Base-by-base conservation (phyloP, 2,329 filamentous ascomycete genomes). In the Sarocladium strictum region DNA sequence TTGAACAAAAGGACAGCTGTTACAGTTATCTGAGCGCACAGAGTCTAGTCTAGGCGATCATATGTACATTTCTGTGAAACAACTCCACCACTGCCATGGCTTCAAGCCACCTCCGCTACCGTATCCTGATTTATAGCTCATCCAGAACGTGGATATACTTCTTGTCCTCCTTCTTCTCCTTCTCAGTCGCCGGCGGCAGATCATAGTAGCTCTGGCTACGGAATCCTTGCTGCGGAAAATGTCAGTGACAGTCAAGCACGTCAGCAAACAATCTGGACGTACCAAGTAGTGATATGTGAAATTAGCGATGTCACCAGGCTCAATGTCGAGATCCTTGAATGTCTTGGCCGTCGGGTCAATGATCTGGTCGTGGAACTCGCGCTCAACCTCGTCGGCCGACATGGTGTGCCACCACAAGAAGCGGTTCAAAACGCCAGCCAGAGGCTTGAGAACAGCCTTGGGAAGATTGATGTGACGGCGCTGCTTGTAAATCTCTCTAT, bases 141-240 rank as follows among this genome's bases (percentile, higher is more conserved):
- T 96, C 90, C 67, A 90, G 76, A 58, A 99, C 92, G 71, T 99
- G 94, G 70, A 97, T 76, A 71, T 96, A 99, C 79, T 97, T 94
- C 82, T 86, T 94, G 74, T 97, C 92, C 72, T 97, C 92, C 64
- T 83, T 81, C 81, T 86, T 94, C 80, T 99, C 94, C 72, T 87
- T 89, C 76, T 97, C 93, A 32, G 93, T 97, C 65, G 93, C 86
- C 50, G 94, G 93, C 52, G 94, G 94, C 61, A 97, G 80, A 69
- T 99, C 93, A 72, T 95, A 96, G 81, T 86, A 94, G 65, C 85
- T 83, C 56, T 87, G 83, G 73, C 89, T 93, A 68, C 94, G 87
- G 79, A 90, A 97, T 70, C 85, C 87, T 88, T 95, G 88, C 89
- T 93, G 63, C 61, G 61, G 41, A 47, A 55, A 55, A 17, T 50